Percentiles rank a stretch among this genome's conserved stretches.
phyloP scores from a whole-genome alignment of 495 filamentous ascomycete species.

The Hypoxylon subgilvum region DNA sequence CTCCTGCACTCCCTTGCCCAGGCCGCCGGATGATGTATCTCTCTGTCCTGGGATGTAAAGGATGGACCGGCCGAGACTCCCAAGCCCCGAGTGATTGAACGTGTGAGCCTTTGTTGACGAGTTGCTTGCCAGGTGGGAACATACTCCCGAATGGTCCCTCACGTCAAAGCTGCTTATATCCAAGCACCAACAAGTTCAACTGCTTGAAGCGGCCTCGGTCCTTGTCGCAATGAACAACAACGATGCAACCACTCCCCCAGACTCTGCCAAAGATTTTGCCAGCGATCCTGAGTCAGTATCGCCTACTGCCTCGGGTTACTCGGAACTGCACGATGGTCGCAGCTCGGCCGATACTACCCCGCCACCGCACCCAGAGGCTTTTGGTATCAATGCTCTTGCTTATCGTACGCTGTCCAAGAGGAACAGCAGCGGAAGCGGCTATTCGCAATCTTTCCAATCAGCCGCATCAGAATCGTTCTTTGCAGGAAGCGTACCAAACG shows the following conservation, averaged over 20 bases:
- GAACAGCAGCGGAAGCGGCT: conserved; percentile 69
- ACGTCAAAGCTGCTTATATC: conserved; percentile 98
- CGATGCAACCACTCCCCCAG: conserved; percentile 60
- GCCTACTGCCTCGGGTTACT: conserved; percentile 77
- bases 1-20: conserved; percentile 46
- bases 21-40: conserved; percentile 38
- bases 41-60: conserved; percentile 33
- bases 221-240: conserved; percentile 86
- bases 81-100: conserved; percentile 37
- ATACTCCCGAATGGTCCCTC: conserved; percentile 96
- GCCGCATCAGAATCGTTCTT: conserved; percentile 62
- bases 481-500: conserved; percentile 55
- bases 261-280: conserved; percentile 65
- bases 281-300: conserved; percentile 85
- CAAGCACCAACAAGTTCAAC: conserved; percentile 98
- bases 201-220: conserved; percentile 94
- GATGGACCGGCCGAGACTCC: conserved; percentile 32
- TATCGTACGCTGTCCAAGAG: conserved; percentile 62
- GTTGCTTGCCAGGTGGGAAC: conserved; percentile 85
- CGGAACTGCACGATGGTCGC: conserved; percentile 70
- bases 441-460: conserved; percentile 87
- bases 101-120: conserved; percentile 47
- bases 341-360: conserved; percentile 75
- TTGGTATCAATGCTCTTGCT: conserved; percentile 48
- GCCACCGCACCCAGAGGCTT: conserved; percentile 64